Base-by-base conservation (phyloP, 2,329 filamentous ascomycete genomes). In the Rhytidhysteron rufulum region DNA sequence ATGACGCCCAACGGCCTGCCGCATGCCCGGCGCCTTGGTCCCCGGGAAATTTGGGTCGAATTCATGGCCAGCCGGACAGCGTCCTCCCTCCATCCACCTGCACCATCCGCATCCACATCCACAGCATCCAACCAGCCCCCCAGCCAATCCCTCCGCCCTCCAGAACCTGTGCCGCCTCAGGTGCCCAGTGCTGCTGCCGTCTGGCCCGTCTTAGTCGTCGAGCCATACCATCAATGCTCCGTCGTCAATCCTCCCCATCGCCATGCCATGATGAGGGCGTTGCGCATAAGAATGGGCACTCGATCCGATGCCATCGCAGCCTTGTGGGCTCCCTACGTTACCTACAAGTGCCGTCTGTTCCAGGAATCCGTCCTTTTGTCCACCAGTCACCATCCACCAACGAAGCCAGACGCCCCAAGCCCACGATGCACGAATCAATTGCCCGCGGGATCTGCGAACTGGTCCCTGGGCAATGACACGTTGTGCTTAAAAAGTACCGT, bases 401-500 rank as follows among this genome's bases (percentile, higher is more conserved):
- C n/a, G n/a, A n/a, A n/a, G n/a, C n/a, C n/a, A n/a, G n/a, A n/a
- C n/a, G n/a, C n/a, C n/a, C n/a, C n/a, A n/a, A n/a, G n/a, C n/a
- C n/a, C n/a, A n/a, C n/a, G n/a, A n/a, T n/a, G n/a, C n/a, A n/a
- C n/a, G n/a, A n/a, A n/a, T n/a, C 13, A 3, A 30, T 37, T 11
- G 30, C 22, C 25, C 16, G 35, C 35, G 25, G 35, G 35, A 37
- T 37, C 35, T n/a, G 25, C 35, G 35, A 37, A 37, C 35, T 8
- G 22, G 54, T 59, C 55, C 55, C 53, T 54, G 54, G 53, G 53
- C 53, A 31, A 35, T 31, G 37, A 60, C 58, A 51, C 46, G 48
- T 47, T 58, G 55, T 59, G 53, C 54, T 55, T 61, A 57, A 61
- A 59, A 53, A n/a, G n/a, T n/a, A n/a, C n/a, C n/a, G n/a, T n/a